phyloP scores from a whole-genome alignment of 257 asterid genomes.

The Penstemon eatonii region DNA sequence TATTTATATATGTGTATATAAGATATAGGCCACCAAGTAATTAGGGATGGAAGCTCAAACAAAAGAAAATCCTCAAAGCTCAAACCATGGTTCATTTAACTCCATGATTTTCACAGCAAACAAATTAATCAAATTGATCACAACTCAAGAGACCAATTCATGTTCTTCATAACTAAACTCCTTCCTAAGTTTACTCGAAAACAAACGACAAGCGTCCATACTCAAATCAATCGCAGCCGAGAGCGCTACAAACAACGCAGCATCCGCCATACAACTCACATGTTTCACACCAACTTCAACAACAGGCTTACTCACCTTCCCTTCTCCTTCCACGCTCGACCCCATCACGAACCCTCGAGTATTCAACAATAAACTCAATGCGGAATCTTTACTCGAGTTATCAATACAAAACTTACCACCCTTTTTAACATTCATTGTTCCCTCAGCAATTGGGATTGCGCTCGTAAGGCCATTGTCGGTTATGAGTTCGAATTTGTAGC shows the following conservation, averaged over 20 bases:
- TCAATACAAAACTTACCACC: conserved; percentile 73
- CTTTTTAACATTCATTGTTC: conserved; percentile 62
- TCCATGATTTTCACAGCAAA: conserved; percentile 54
- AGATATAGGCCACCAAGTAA: background rate
- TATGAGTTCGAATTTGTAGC: conserved; percentile 79
- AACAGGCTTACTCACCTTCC: conserved; percentile 57
- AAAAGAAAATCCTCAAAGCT: conserved; percentile 33
- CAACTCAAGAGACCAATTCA: conserved; percentile 33
- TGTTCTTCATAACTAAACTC: conserved; percentile 60
- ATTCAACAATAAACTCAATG: conserved; percentile 35
- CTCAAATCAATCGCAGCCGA: conserved; percentile 87
- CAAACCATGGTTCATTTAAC: conserved; percentile 46
- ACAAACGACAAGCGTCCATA: conserved; percentile 80
- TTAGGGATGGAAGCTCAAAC: background rate
- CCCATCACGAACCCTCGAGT: conserved; percentile 75
- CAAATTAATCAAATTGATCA: conserved; percentile 1
- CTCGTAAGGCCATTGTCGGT: conserved; percentile 52
- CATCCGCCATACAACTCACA: conserved; percentile 81
- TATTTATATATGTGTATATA: background rate
- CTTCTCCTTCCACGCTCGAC: conserved; percentile 76
- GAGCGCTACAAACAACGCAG: conserved; percentile 74
- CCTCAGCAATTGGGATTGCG: conserved; percentile 70
- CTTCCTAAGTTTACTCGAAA: conserved; percentile 68
- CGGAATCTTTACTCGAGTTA: conserved; percentile 48
- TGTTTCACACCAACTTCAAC: conserved; percentile 79